Base-by-base conservation (phyloP, 371 early-diverging fungal genomes). In the Mortierella sp. region DNA sequence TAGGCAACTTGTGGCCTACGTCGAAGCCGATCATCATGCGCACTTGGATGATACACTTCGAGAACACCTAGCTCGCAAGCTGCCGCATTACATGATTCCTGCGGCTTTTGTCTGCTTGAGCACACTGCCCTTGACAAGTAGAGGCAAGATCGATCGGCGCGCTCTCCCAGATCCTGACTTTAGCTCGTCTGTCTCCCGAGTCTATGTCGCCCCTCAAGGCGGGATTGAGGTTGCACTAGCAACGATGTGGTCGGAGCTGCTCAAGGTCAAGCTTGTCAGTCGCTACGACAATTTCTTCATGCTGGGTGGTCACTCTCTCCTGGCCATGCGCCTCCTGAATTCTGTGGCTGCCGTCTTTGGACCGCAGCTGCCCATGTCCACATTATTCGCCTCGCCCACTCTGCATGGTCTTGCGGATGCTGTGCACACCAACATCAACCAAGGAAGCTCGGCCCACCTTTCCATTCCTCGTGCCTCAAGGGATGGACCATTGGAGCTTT, bases 1-100 rank as follows among this genome's bases (percentile, higher is more conserved):
- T 26, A 57, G 57, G 47, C 65, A 53, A 12, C 53, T 65, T 15
- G 58, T 65, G 0, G 65, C 65, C 7, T 65, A 58, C 28, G 58
- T 65, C 0, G 41, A 52, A 2, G 3, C 54, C 2, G 54, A 17
- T 1, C 27, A 6, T 1, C 12, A 2, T 1, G 54, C 39, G 17
- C 15, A 26, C 1, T 26, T 54, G 4, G 54, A 14, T 5, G 9
- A 5, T 14, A 4, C 21, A 2, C 54, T 54, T 9, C 54, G 43
- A 3, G 7, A 4, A 0, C 43, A 54, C 26, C 24, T 54, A 3
- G 27, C 43, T 3, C 2, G 27, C 0, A 27, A 24, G 2, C 14
- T 54, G 42, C 54, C 54, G 0, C 42, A 54, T 1, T 54, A 54
- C 27, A 54, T 54, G 54, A 19, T 54, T 23, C 54, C 54, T 0